These are phyloP conservation scores for Ascosphaera acerosa DNA, from an alignment of 2,329 filamentous ascomycete species.

Conservation along the genomic window DNA sequence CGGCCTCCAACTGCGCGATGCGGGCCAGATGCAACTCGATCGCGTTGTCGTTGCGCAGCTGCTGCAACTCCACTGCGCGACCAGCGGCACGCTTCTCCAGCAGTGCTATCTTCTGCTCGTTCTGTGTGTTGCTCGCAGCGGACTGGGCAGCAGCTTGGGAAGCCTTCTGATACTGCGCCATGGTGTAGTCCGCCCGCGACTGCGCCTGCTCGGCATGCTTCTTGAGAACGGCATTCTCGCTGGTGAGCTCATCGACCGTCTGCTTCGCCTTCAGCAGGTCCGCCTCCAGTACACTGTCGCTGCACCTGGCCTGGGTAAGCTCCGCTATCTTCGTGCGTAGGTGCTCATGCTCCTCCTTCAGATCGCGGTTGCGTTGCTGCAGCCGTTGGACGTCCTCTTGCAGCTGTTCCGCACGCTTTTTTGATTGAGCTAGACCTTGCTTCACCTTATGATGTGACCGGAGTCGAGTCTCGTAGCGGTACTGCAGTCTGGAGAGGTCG, in stretches of 20 bases:
- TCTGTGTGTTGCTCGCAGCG: conserved; percentile 14
- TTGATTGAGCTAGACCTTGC: conserved; percentile 13
- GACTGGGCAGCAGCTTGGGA: conserved; percentile 20
- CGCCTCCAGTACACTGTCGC: conserved; percentile 15
- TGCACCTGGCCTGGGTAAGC: conserved; percentile 16
- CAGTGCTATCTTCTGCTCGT: conserved; percentile 14
- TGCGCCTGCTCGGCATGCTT: conserved; percentile 17
- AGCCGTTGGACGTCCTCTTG: conserved; percentile 9
- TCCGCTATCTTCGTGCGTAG: conserved; percentile 16
- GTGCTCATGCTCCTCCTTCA: conserved; percentile 17
- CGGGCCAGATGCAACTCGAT: conserved; percentile 13
- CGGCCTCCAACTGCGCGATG: conserved; percentile 16
- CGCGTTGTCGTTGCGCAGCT: conserved; percentile 14
- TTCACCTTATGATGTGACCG: conserved; percentile 15
- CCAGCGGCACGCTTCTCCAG: conserved; percentile 15
- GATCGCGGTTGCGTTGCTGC: conserved; percentile 14
- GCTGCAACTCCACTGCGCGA: conserved; percentile 15
- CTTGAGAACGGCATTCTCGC: conserved; percentile 14
- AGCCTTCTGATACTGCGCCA: conserved; percentile 22
- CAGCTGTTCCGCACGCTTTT: conserved; percentile 10
- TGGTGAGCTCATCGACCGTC: conserved; percentile 14
- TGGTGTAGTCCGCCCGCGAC: conserved; percentile 21
- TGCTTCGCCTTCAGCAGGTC: conserved; percentile 18
- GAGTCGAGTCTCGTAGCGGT: conserved; percentile 20
- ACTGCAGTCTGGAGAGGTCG: conserved; percentile 15